Percentiles rank a stretch among this genome's conserved stretches.
Evolutionary conservation across 2,329 filamentous ascomycete genomes (phyloP).

Genomic region (Harringtonia lauricola): DNA sequence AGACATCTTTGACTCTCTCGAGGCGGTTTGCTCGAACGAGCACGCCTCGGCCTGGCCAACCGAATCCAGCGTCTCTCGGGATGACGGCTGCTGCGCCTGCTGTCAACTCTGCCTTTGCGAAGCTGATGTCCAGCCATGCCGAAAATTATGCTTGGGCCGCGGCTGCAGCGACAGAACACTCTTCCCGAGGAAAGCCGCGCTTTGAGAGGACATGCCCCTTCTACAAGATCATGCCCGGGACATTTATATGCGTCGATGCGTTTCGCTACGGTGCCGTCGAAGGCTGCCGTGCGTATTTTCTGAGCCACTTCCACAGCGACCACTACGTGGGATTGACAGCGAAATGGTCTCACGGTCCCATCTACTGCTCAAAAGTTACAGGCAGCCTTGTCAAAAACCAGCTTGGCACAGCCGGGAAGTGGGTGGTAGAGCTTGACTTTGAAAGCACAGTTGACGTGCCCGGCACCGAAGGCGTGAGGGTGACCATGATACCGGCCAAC

Average conservation of each 20-base stretch:
- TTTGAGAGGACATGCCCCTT: slow-evolving; percentile 91
- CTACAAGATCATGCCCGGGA: slow-evolving; percentile 93
- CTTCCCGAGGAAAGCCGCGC: slow-evolving; percentile 72
- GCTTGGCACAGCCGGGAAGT: slow-evolving; percentile 74
- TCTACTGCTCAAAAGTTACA: slow-evolving; percentile 91
- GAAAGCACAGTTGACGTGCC: slow-evolving; percentile 71
- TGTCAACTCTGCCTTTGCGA: slow-evolving; percentile 69
- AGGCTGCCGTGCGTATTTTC: slow-evolving; percentile 87
- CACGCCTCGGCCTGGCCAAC: slow-evolving; percentile 67
- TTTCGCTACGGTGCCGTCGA: slow-evolving; percentile 91
- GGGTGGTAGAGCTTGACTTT: slow-evolving; percentile 76
- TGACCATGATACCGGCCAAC: slow-evolving; percentile 94
- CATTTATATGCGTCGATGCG: slow-evolving; percentile 89
- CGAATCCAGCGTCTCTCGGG: slow-evolving; percentile 60
- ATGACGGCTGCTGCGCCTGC: slow-evolving; percentile 5
- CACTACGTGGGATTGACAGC: slow-evolving; percentile 88
- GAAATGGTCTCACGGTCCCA: slow-evolving; percentile 85
- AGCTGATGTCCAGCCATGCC: slow-evolving; percentile 83
- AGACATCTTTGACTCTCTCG: slow-evolving; percentile 23
- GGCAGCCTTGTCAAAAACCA: slow-evolving; percentile 82
- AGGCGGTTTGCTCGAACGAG: slow-evolving; percentile 57
- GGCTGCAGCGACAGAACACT: slow-evolving; percentile 68
- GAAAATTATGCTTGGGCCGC: slow-evolving; percentile 85
- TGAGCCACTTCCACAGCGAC: slow-evolving; percentile 96
- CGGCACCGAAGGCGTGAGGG: slow-evolving; percentile 67